A percentile compares a stretch with the other conserved stretches of the same genome.
Conservation (phyloP, 2,329 filamentous ascomycete genomes). For the Laburnicola sp. region DNA sequence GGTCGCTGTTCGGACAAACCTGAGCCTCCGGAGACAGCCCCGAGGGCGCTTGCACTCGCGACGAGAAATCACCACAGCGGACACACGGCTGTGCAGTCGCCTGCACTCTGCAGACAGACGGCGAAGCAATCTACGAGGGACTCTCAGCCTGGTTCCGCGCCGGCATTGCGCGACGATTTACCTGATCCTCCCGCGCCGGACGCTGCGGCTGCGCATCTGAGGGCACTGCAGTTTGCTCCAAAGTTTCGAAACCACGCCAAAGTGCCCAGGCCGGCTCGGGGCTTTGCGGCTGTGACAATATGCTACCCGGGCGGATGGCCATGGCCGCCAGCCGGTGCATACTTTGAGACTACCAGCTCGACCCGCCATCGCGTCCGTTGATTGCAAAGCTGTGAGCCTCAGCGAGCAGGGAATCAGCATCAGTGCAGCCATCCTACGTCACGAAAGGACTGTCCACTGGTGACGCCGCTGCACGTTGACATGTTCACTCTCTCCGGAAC, state of each 20-base stretch:
- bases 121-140: not conserved
- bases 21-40: constrained; percentile 24
- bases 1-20: constrained; percentile 37
- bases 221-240: not conserved
- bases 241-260: not conserved
- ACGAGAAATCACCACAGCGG: constrained; percentile 8
- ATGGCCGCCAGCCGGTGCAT: not conserved
- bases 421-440: too few relatives aligned
- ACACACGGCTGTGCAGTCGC: not conserved
- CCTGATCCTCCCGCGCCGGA: constrained; percentile 5
- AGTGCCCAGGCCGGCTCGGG: not conserved
- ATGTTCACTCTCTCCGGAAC: too few relatives aligned
- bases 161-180: constrained; percentile 6
- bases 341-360: not conserved
- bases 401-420: not conserved
- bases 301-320: constrained; percentile 1
- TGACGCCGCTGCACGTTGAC: too few relatives aligned
- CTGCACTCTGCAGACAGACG: too few relatives aligned
- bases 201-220: not conserved
- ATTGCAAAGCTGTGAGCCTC: not conserved
- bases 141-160: not conserved
- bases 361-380: not conserved
- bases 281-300: not conserved
- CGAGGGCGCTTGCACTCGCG: constrained; percentile 20
- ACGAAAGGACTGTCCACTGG: too few relatives aligned